Percentiles rank a stretch among this genome's conserved stretches.
Conservation (phyloP, 2,329 filamentous ascomycete species). For the Botrytis galanthina region DNA sequence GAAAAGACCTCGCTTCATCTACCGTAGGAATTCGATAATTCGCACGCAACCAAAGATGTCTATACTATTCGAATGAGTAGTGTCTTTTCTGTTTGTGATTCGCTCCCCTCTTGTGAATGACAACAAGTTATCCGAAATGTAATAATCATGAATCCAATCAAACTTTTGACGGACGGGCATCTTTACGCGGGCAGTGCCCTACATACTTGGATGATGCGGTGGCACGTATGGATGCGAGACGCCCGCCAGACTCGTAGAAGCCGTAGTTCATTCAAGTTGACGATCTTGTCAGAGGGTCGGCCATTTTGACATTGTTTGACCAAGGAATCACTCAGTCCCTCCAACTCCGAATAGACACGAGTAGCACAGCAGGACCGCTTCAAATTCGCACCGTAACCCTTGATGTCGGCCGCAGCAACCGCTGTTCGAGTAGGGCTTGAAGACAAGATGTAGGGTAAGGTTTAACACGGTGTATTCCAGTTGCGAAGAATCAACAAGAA, state of each 20-base stretch:
- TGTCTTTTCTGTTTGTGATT: not conserved
- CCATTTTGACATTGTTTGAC: not conserved
- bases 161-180: not conserved
- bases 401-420: not conserved
- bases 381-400: not conserved
- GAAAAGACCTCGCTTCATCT: not conserved
- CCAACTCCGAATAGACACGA: not conserved
- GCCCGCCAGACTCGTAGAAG: not conserved
- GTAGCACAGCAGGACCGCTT: not conserved
- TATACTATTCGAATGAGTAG: not conserved
- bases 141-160: not conserved
- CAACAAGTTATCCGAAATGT: not conserved
- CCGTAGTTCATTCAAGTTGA: not conserved
- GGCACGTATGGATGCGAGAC: not conserved
- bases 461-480: not conserved
- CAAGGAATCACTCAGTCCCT: not conserved
- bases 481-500: not conserved
- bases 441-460: not conserved
- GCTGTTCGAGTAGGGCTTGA: not conserved
- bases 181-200: not conserved
- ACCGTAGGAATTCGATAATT: not conserved
- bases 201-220: not conserved
- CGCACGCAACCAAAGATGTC: not conserved
- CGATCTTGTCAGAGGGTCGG: not conserved
- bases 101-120: not conserved